Percentiles rank a stretch among this genome's conserved stretches.
Conservation (phyloP, 1,139 yeast species). For the Spencermartinsiella ligniputridi region DNA sequence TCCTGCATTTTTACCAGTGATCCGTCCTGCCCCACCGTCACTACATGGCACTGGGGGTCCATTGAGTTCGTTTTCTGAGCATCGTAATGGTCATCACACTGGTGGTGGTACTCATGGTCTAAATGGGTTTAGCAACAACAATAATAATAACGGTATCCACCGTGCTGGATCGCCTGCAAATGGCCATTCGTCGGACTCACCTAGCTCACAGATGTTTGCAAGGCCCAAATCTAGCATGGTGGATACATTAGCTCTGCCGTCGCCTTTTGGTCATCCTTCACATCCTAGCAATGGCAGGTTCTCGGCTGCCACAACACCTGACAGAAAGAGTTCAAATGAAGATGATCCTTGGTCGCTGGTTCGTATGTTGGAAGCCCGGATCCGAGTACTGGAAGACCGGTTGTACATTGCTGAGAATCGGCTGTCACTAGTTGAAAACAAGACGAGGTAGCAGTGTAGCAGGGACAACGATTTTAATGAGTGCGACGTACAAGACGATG, state of each 20-base stretch:
- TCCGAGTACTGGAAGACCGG: slow-evolving; percentile 31
- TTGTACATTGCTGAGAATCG: slow-evolving; percentile 31
- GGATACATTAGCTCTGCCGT: slow-evolving; percentile 3
- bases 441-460: too few relatives aligned
- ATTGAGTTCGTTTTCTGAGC: too few relatives aligned
- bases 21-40: not conserved
- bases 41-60: too few relatives aligned
- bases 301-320: slow-evolving; percentile 6
- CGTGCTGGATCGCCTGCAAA: too few relatives aligned
- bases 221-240: slow-evolving; percentile 5
- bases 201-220: not conserved
- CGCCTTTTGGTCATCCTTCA: slow-evolving; percentile 1
- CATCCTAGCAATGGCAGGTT: not conserved
- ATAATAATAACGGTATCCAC: too few relatives aligned
- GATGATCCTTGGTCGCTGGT: slow-evolving; percentile 20
- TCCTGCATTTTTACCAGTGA: not conserved
- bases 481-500: too few relatives aligned
- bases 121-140: too few relatives aligned
- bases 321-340: not conserved
- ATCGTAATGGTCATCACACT: too few relatives aligned
- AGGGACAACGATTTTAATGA: too few relatives aligned
- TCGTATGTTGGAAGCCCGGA: slow-evolving; percentile 28
- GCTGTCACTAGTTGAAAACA: slow-evolving; percentile 24
- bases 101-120: too few relatives aligned
- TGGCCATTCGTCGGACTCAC: not conserved